Evolutionary conservation across 768 basidiomycete species (phyloP).

Genomic region (Mycena amicta): DNA sequence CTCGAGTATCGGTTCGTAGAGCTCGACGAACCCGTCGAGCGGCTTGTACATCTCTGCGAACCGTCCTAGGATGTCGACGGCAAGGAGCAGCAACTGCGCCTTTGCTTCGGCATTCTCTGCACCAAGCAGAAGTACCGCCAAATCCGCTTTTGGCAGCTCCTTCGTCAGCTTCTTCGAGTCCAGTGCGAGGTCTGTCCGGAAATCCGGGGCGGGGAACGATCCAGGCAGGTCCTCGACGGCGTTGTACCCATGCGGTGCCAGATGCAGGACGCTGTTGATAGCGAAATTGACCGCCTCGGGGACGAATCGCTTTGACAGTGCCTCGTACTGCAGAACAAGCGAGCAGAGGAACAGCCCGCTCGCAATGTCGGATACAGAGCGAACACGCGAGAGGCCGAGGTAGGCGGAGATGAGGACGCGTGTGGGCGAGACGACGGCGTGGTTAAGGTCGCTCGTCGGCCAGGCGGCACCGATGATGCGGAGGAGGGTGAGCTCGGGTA

Average conservation of each 20-base stretch:
- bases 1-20: conserved; percentile 68
- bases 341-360: conserved; percentile 90
- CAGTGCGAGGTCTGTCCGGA: conserved; percentile 46
- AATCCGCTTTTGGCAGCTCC: conserved; percentile 45
- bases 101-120: conserved; percentile 63
- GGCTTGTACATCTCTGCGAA: conserved; percentile 79
- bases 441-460: conserved; percentile 94
- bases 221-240: conserved; percentile 59
- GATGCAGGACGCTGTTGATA: conserved; percentile 66
- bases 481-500: conserved; percentile 79
- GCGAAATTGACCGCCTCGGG: conserved; percentile 91
- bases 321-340: conserved; percentile 83
- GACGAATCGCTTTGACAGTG: conserved; percentile 79
- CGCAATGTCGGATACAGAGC: conserved; percentile 72
- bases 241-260: conserved; percentile 65
- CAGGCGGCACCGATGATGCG: conserved; percentile 81
- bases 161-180: conserved; percentile 42
- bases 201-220: conserved; percentile 72
- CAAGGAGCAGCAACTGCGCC: conserved; percentile 65
- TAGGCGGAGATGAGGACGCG: conserved; percentile 90
- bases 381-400: conserved; percentile 80
- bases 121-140: conserved; percentile 43
- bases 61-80: conserved; percentile 63
- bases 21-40: conserved; percentile 81
- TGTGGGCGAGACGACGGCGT: conserved; percentile 85